Conservation (phyloP, 2,329 filamentous ascomycete species). For the Didymosphaeria variabile region DNA sequence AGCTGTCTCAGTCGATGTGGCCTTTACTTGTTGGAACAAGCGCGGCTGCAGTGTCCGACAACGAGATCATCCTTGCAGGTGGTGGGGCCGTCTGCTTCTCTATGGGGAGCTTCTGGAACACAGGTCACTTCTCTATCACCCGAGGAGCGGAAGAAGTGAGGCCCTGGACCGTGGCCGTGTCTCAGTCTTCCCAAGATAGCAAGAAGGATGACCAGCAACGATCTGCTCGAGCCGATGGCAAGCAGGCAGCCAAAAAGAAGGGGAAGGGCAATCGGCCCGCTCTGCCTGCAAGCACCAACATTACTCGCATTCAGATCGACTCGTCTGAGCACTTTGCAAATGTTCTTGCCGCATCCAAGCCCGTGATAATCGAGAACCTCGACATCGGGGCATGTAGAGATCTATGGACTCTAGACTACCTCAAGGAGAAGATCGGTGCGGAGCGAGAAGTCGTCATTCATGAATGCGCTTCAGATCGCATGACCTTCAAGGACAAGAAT, state of each 20-base stretch:
- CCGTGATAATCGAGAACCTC: constrained; percentile 71
- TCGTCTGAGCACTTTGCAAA: constrained; percentile 66
- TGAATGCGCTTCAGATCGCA: constrained; percentile 68
- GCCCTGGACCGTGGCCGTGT: constrained; percentile 26
- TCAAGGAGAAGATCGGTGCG: constrained; percentile 60
- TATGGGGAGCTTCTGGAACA: constrained; percentile 86
- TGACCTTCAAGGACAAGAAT: constrained; percentile 87
- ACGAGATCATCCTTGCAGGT: constrained; percentile 71
- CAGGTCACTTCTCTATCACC: constrained; percentile 35
- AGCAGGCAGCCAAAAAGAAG: constrained; percentile 24
- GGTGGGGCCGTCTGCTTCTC: constrained; percentile 91
- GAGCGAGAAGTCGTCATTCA: constrained; percentile 74
- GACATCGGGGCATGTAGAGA: constrained; percentile 73
- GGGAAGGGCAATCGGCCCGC: constrained; percentile 19
- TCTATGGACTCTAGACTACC: constrained; percentile 74
- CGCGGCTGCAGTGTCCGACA: constrained; percentile 56
- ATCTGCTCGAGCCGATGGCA: constrained; percentile 18
- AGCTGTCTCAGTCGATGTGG: constrained; percentile 50
- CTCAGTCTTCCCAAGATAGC: constrained; percentile 1
- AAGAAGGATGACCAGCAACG: constrained; percentile 12
- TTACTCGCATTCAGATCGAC: constrained; percentile 64
- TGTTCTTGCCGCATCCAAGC: constrained; percentile 66
- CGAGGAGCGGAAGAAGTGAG: constrained; percentile 22
- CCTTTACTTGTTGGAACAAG: constrained; percentile 79
- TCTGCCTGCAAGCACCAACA: constrained; percentile 31